A percentile compares a stretch with the other conserved stretches of the same genome.
These are phyloP conservation scores for Tetramitus jugosus DNA, from an alignment of 208 protist species.

Conservation along the genomic window DNA sequence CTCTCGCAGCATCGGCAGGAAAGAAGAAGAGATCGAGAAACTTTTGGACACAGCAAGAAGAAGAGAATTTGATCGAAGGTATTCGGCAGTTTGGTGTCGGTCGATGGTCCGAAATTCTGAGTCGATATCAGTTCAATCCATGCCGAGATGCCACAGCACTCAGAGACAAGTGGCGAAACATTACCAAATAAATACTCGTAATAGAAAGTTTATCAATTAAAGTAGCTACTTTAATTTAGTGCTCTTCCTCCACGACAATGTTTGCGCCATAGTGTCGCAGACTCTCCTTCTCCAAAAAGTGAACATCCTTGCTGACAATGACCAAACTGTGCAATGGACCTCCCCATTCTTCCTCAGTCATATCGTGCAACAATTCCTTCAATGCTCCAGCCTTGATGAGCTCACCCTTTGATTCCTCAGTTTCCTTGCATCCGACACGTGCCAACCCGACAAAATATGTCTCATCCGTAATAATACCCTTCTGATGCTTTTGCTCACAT, in stretches of 20 bases:
- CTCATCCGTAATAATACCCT: conserved; percentile 59
- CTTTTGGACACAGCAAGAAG: not conserved
- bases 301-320: conserved; percentile 65
- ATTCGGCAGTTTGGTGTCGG: not conserved
- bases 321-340: conserved; percentile 92
- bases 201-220: no score
- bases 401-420: conserved; percentile 68
- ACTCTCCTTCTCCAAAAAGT: conserved; percentile 81
- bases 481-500: conserved; percentile 66
- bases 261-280: conserved; percentile 64
- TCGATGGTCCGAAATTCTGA: not conserved
- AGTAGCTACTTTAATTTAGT: no score
- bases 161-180: not conserved
- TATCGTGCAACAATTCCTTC: conserved; percentile 69
- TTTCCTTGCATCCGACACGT: conserved; percentile 69
- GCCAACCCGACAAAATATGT: conserved; percentile 85
- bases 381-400: conserved; percentile 84
- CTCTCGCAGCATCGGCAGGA: no score
- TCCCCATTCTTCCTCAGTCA: conserved; percentile 91
- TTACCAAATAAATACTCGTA: not conserved
- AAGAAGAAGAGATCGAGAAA: not conserved
- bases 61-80: not conserved
- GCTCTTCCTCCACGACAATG: no score
- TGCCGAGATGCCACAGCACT: not conserved
- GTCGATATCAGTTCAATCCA: not conserved